Evolutionary conservation across 2,329 filamentous ascomycete species (phyloP), one percentile per base, ranked within the genome.

Genomic region (Fusarium newnesense): DNA sequence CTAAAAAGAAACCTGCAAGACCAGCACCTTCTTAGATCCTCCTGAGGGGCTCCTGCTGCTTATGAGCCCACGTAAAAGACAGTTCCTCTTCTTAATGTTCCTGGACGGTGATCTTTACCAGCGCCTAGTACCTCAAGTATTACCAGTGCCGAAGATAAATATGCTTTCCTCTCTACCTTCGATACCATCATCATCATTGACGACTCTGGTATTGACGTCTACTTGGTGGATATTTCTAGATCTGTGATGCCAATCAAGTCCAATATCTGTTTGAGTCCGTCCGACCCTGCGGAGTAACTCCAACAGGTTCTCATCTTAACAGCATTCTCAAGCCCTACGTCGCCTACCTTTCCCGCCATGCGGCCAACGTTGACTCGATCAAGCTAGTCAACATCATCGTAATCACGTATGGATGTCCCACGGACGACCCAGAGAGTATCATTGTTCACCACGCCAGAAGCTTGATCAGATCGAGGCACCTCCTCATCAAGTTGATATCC

Each of bases 141-240:
- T 69, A 81, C 80, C 11, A 82, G 80, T 13, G 81, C 83, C 28
- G 91, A 94, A 74, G 92, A 94, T 76, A 88, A 87, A 4, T 96
- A 94, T 79, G 88, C 90, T 4, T 97, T 97, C 79, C 90, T 98
- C 9, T 81, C 83, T 46, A 87, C 87, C 19, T 98, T 97, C 79
- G 94, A 98, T 83, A 98, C 95, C 37, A 84, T 96, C 63, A 95
- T 98, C 80, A 83, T 98, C 3, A 94, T 98, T 79, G 96, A 98
- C 79, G 96, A 98, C 84, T 95, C 92, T 81, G 96, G 96, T 30
- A 91, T 98, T 75, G 96, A 98, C 79, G 85, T 98, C 72, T 95
- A 94, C 87, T 98, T 98, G 83, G 85, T 1, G 89, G 89, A 9
- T 95, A 94, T 83, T 85, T 86, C 74, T 90, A 93, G 67, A 87